Base-by-base conservation (phyloP, 78 protist species). In the Emiliania huxleyi region DNA sequence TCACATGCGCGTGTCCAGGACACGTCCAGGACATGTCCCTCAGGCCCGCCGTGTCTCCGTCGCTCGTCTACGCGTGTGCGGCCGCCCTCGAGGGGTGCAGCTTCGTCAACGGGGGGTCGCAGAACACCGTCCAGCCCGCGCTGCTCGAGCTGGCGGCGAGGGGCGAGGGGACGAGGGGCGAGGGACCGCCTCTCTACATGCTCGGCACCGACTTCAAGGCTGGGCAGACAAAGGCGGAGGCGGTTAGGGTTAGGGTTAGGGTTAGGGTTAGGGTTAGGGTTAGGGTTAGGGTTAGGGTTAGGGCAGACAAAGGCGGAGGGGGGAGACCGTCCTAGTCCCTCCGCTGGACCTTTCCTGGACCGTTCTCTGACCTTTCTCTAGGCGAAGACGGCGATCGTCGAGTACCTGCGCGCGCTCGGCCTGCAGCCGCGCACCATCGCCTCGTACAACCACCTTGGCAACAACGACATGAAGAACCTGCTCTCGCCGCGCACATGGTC, bases 141-240 rank as follows among this genome's bases (percentile, higher is more conserved):
- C 73, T 62, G 38, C 38, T 62, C 6, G 73, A 62, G 38, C 73
- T 62, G 4, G 73, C 73, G 23, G 73, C 73, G 12, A 8, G 26
- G 33, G 38, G n/a, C 6, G 38, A 8, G 12, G 55, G 55, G 15
- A n/a, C n/a, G n/a, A n/a, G n/a, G n/a, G 55, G 55, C 25, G 55
- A 18, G 5, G 5, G 25, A 18, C 12, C n/a, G 38, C 73, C 73
- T 4, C 33, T 62, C 33, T 62, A 62, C n/a, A 0, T 62, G 73
- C 73, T 62, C n/a, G 73, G 73, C 38, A 62, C 73, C 33, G 73
- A 62, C 73, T 62, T 62, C 73, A 62, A 62, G n/a, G 73, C 73
- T 23, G 73, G 73, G n/a, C 73, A 62, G 73, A 62, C 73, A 8
- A 62, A 62, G 73, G n/a, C n/a, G n/a, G n/a, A n/a, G n/a, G n/a